Evolutionary conservation across 108 stramenopile species (phyloP).

Genomic region (Cyclotella cryptica): DNA sequence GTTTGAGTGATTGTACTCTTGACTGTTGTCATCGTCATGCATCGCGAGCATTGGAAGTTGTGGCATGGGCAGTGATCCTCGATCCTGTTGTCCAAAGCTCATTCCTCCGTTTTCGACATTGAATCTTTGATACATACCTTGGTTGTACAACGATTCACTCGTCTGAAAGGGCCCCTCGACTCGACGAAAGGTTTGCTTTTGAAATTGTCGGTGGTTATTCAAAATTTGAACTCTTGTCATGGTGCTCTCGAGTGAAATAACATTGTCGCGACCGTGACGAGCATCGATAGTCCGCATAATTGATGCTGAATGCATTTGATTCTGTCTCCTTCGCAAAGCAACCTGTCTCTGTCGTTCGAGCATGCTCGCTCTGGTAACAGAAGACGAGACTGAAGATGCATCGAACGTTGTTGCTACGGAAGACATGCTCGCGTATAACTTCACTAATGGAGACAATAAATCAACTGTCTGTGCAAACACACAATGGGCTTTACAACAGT

Average conservation of each 20-base stretch:
- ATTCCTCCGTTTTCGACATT: not conserved
- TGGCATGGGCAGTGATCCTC: not conserved
- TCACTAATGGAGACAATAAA: not conserved
- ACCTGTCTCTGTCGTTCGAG: slow-evolving; percentile 28
- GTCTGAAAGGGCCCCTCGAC: not conserved
- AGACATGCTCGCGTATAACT: not conserved
- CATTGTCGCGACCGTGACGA: not conserved
- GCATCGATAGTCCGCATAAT: not conserved
- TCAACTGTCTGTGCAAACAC: slow-evolving; percentile 6
- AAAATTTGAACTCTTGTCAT: slow-evolving; percentile 13
- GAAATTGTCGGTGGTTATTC: not conserved
- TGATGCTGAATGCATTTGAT: slow-evolving; percentile 12
- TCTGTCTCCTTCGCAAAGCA: slow-evolving; percentile 23
- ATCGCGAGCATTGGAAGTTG: slow-evolving; percentile 1
- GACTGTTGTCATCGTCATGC: not conserved
- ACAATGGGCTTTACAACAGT: slow-evolving; percentile 34
- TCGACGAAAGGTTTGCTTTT: not conserved
- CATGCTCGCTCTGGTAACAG: slow-evolving; percentile 13
- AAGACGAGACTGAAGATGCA: slow-evolving; percentile 8
- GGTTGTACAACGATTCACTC: not conserved
- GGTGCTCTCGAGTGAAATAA: not conserved
- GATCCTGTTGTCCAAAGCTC: not conserved
- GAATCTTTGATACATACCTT: not conserved
- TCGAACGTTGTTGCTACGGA: not conserved
- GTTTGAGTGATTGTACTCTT: not conserved